Conservation (phyloP, 2,329 filamentous ascomycete genomes). For the Neodidymelliopsis sp. region DNA sequence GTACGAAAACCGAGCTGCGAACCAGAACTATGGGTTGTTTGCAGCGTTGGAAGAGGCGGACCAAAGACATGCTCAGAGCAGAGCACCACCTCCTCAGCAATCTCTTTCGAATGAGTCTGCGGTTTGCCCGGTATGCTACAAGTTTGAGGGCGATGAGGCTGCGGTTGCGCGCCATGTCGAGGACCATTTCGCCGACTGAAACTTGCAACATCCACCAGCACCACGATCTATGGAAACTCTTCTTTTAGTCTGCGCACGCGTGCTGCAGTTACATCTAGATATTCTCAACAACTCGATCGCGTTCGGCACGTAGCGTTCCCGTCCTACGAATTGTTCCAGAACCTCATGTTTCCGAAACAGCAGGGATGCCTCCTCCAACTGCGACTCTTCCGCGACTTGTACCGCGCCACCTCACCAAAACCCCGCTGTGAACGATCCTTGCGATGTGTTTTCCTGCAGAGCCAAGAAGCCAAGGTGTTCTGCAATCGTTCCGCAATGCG, state of each 20-base stretch:
- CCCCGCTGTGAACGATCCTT: slow-evolving; percentile 2
- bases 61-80: slow-evolving; percentile 34
- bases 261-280: neutral
- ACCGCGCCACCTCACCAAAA: slow-evolving; percentile 2
- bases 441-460: neutral
- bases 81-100: slow-evolving; percentile 34
- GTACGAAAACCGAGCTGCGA: slow-evolving; percentile 29
- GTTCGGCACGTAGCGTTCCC: neutral
- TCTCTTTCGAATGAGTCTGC: slow-evolving; percentile 27
- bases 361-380: slow-evolving; percentile 11
- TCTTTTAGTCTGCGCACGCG: too few relatives aligned
- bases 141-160: slow-evolving; percentile 72
- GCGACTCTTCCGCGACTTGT: slow-evolving; percentile 15
- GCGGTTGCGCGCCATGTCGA: slow-evolving; percentile 74
- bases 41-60: slow-evolving; percentile 39
- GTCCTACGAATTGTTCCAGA: slow-evolving; percentile 4
- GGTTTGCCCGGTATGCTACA: slow-evolving; percentile 70
- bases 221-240: too few relatives aligned
- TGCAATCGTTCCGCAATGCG: slow-evolving; percentile 29
- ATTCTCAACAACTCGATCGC: neutral
- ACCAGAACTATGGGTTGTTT: slow-evolving; percentile 27
- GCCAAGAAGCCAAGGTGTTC: slow-evolving; percentile 23
- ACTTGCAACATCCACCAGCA: neutral
- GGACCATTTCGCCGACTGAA: slow-evolving; percentile 56
- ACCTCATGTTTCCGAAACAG: slow-evolving; percentile 7